Percentiles rank a stretch among this genome's conserved stretches.
Evolutionary conservation across 331 rosid genomes (phyloP).

Genomic region (Telfairia occidentalis): DNA sequence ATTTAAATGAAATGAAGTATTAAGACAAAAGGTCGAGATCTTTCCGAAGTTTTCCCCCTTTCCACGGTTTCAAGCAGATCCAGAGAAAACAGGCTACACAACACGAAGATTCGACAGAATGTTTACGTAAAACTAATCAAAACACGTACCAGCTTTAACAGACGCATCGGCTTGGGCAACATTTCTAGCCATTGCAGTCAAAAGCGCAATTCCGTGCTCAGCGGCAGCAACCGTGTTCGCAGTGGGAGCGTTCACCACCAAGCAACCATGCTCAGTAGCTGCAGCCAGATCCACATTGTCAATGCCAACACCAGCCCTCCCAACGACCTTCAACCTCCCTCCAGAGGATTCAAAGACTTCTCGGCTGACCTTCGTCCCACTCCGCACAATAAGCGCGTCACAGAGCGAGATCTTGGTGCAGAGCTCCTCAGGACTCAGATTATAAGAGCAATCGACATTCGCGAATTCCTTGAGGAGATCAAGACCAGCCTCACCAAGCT

Average conservation of each 20-base stretch:
- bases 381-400: constrained; percentile 30
- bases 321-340: constrained; percentile 34
- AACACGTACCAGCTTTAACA: constrained; percentile 20
- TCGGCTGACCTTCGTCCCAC: constrained; percentile 30
- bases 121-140: neutral
- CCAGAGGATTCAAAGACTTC: constrained; percentile 31
- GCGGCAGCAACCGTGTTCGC: constrained; percentile 35
- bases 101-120: neutral
- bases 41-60: neutral
- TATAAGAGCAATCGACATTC: constrained; percentile 19
- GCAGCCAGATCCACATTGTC: constrained; percentile 35
- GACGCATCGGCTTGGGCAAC: constrained; percentile 36
- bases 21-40: constrained; percentile 3
- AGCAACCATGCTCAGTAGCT: constrained; percentile 34
- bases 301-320: constrained; percentile 36
- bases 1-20: neutral
- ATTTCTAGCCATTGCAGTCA: constrained; percentile 30
- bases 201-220: constrained; percentile 34
- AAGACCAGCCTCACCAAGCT: constrained; percentile 17
- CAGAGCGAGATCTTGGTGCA: constrained; percentile 34
- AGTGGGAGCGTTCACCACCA: constrained; percentile 35
- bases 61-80: neutral
- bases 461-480: constrained; percentile 16
- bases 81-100: neutral
- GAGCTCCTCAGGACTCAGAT: constrained; percentile 27